Evolutionary conservation across 2,329 filamentous ascomycete species (phyloP), one percentile per base, ranked within the genome.

Genomic region (Aureobasidium sp.): DNA sequence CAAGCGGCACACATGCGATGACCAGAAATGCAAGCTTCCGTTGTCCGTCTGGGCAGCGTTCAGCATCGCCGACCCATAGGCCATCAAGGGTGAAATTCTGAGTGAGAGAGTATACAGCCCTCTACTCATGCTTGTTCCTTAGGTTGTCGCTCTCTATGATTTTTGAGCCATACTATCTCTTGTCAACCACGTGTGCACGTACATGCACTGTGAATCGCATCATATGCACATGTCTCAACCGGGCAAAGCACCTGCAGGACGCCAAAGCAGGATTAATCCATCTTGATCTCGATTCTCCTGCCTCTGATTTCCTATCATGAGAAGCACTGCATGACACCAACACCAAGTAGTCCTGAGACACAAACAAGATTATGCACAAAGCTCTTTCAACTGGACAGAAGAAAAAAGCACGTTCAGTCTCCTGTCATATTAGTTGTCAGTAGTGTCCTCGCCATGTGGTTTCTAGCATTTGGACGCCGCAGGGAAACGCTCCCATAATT

Each of bases 391-490:
- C 17, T 24, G 35, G 14, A 16, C 14, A 6, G 19, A 17, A 11
- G 5, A 16, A 34, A 17, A 49, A 29, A 38, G 16, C 34, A 14
- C 32, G 11, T 29, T 21, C n/a, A 16, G 42, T 37, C 11, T 38
- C 32, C n/a, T 11, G 10, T 6, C 16, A 22, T 10, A 29, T 29
- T 22, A 38, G 16, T 38, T 49, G 19, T 11, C 7, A 4, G 12
- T 49, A 29, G 34, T 21, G 34, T 29, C 22, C 44, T 48, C 17
- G 44, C 32, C 45, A 49, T 49, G 45, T 49, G 34, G 22, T 37
- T 37, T 12, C 5, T 37, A 25, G 14, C 5, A 25, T 48, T n/a
- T 17, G n/a, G 14, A 27, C 5, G 3, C 8, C 14, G 21, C n/a
- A 24, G 12, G 14, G 12, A 27, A n/a, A 4, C 11, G 25, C 24